phyloP scores from a whole-genome alignment of 1,284 basidiomycete genomes.

The Papiliotrema flavescens region DNA sequence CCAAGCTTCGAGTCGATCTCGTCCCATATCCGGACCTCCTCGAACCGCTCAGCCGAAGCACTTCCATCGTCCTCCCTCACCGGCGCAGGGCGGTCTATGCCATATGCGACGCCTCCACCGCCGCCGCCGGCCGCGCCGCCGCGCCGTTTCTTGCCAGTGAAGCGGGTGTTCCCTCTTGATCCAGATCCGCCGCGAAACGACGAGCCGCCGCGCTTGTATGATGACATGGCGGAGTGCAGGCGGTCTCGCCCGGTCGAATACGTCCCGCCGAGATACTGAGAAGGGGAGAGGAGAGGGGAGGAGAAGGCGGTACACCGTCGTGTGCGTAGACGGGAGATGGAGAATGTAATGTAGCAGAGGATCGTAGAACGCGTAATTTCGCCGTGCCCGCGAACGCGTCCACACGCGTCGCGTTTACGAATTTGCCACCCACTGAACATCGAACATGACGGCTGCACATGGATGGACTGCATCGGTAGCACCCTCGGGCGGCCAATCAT shows the following conservation, averaged over 20 bases:
- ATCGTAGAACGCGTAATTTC: too few relatives aligned
- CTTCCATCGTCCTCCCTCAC: slow-evolving; percentile 82
- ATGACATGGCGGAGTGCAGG: background rate
- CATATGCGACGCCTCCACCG: slow-evolving; percentile 25
- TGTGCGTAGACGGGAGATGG: background rate
- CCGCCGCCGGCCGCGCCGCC: slow-evolving; percentile 3
- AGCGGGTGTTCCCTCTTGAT: slow-evolving; percentile 45
- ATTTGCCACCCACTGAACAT: too few relatives aligned
- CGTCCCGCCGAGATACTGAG: background rate
- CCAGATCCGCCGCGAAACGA: slow-evolving; percentile 38
- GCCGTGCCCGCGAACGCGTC: too few relatives aligned
- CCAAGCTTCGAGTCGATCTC: slow-evolving; percentile 93
- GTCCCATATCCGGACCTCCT: slow-evolving; percentile 68
- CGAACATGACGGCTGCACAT: too few relatives aligned
- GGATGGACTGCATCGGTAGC: too few relatives aligned
- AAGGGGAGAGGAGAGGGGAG: background rate
- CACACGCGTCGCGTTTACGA: too few relatives aligned
- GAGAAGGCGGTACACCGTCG: background rate
- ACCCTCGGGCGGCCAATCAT: too few relatives aligned
- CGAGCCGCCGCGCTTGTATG: background rate
- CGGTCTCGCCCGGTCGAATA: background rate
- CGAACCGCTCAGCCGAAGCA: slow-evolving; percentile 74
- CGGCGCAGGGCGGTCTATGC: slow-evolving; percentile 50
- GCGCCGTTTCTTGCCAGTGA: slow-evolving; percentile 32
- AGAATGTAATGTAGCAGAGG: background rate